A percentile compares a stretch with the other conserved stretches of the same genome.
phyloP scores from a whole-genome alignment of 2,329 filamentous ascomycete species.

The Cucurbitaria berberidis region DNA sequence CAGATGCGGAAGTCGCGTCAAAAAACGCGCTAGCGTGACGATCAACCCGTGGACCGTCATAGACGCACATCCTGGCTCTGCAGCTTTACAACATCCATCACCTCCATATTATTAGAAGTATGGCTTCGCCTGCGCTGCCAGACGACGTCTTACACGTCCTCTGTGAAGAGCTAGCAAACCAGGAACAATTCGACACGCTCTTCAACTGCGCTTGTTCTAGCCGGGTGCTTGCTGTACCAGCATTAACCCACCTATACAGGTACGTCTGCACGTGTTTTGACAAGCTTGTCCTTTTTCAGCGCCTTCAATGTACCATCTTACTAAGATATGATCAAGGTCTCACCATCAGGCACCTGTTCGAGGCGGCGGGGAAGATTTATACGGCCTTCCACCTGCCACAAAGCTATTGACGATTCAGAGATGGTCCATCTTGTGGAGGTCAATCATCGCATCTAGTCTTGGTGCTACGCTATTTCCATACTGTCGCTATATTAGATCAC shows the following conservation, averaged over 20 bases:
- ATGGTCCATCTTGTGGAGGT: constrained; percentile 71
- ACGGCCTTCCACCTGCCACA: constrained; percentile 39
- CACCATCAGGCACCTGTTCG: constrained; percentile 53
- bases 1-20: constrained; percentile 22
- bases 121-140: constrained; percentile 51
- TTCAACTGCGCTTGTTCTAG: constrained; percentile 65
- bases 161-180: constrained; percentile 63
- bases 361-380: constrained; percentile 52
- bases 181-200: constrained; percentile 65
- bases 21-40: constrained; percentile 27
- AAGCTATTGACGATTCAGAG: constrained; percentile 58
- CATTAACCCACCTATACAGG: constrained; percentile 69
- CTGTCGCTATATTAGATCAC: constrained; percentile 67
- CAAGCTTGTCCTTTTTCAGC: not conserved
- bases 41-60: constrained; percentile 4
- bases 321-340: constrained; percentile 37
- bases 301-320: not conserved
- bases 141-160: constrained; percentile 67
- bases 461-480: constrained; percentile 71
- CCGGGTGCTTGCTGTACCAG: constrained; percentile 63
- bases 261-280: constrained; percentile 40
- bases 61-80: constrained; percentile 10
- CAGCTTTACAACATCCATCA: constrained; percentile 14
- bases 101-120: constrained; percentile 11
- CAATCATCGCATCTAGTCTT: constrained; percentile 70